A percentile compares a stretch with the other conserved stretches of the same genome.
phyloP scores from a whole-genome alignment of 2,329 filamentous ascomycete genomes.

The Beauveria sp. region DNA sequence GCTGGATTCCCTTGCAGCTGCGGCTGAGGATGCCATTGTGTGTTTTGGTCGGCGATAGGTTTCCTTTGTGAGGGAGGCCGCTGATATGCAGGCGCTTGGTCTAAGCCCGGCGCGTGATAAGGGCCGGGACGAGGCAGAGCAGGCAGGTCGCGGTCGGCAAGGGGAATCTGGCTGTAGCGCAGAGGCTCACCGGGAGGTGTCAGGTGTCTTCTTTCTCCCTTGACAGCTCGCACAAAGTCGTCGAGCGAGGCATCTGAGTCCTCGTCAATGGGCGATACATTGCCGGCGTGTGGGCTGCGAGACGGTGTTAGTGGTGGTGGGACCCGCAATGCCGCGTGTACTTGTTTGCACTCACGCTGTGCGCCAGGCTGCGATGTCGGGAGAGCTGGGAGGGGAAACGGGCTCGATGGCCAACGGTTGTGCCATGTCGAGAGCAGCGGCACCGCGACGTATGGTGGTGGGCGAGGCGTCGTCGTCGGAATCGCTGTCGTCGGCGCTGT shows the following conservation, averaged over 20 bases:
- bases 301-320: constrained; percentile 5
- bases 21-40: background rate
- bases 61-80: background rate
- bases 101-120: background rate
- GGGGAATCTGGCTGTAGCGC: background rate
- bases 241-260: constrained; percentile 20
- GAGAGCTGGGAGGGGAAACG: constrained; percentile 52
- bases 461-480: constrained; percentile 12
- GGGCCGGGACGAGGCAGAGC: background rate
- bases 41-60: background rate
- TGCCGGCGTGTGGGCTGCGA: constrained; percentile 21
- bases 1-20: background rate
- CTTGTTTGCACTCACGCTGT: constrained; percentile 32
- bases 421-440: background rate
- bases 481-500: constrained; percentile 24
- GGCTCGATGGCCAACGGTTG: constrained; percentile 32
- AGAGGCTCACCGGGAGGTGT: background rate
- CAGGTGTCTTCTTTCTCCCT: constrained; percentile 5
- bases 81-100: background rate
- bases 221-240: background rate
- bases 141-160: background rate
- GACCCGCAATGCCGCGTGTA: constrained; percentile 10
- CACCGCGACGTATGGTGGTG: constrained; percentile 28
- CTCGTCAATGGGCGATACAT: constrained; percentile 49
- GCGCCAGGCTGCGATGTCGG: constrained; percentile 33